Evolutionary conservation across 2,329 filamentous ascomycete species (phyloP).

Genomic region (Colletotrichum ledebouriae): DNA sequence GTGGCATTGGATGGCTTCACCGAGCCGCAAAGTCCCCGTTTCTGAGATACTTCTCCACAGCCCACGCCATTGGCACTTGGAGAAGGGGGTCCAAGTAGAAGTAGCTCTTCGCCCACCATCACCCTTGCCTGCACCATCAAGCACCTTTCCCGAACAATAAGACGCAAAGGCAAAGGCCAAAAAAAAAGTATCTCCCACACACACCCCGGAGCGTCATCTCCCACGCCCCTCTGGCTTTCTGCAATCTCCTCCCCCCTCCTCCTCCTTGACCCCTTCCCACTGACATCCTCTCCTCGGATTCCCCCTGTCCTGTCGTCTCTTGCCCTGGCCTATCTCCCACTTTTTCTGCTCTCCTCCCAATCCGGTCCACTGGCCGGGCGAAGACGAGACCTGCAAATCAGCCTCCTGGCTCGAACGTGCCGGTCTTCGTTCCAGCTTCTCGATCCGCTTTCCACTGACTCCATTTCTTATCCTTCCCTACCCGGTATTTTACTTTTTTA

Average conservation of each 20-base stretch:
- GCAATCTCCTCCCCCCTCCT: conserved; percentile 26
- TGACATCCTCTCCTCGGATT: conserved; percentile 2
- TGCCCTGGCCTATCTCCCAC: conserved; percentile 30
- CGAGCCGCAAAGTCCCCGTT: too few species aligned
- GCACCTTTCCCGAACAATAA: conserved; percentile 38
- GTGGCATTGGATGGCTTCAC: too few species aligned
- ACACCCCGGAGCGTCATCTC: conserved; percentile 36
- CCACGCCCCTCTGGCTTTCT: conserved; percentile 37
- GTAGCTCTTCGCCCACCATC: conserved; percentile 32
- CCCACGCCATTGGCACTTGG: conserved; percentile 22
- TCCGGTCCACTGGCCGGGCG: conserved; percentile 35
- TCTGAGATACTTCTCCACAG: background rate
- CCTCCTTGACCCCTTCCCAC: conserved; percentile 25
- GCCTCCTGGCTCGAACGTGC: conserved; percentile 40
- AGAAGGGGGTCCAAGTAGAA: conserved; percentile 10
- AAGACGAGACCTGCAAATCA: conserved; percentile 41
- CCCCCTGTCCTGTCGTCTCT: conserved; percentile 33
- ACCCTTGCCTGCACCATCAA: conserved; percentile 40
- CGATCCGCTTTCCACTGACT: conserved; percentile 36
- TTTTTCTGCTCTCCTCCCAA: conserved; percentile 33
- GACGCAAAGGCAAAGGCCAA: conserved; percentile 30
- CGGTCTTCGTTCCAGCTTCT: conserved; percentile 40
- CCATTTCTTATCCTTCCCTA: conserved; percentile 35
- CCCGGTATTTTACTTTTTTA: conserved; percentile 39
- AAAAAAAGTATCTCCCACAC: conserved; percentile 28